Evolutionary conservation across 129 eudicot species (phyloP).

Genomic region (Flaveria sonorensis): DNA sequence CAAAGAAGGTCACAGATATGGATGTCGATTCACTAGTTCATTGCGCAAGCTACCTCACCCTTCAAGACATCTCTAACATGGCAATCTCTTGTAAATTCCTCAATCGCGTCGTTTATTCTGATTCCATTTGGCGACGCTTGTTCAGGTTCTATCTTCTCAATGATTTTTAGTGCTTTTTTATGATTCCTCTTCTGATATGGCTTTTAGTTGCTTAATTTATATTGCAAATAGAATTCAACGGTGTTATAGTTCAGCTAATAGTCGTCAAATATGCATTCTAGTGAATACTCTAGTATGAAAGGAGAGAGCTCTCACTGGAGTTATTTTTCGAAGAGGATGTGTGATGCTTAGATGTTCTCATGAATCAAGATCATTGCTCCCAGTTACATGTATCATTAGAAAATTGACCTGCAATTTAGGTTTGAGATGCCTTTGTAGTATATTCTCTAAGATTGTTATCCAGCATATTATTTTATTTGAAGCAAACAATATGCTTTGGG

Average conservation of each 20-base stretch:
- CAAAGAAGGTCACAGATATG: conserved; percentile 55
- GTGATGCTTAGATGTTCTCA: no score
- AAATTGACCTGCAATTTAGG: no score
- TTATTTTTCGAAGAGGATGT: no score
- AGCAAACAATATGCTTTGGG: background rate
- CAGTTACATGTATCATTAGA: no score
- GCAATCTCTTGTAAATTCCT: conserved; percentile 70
- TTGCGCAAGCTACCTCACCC: conserved; percentile 57
- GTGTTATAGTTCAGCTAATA: background rate
- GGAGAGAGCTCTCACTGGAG: background rate
- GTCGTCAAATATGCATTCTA: background rate
- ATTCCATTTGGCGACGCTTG: conserved; percentile 66
- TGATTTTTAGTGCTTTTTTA: background rate
- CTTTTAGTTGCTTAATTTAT: background rate
- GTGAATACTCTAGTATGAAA: background rate
- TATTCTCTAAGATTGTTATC: background rate
- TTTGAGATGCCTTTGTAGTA: background rate
- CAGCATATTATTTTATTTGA: background rate
- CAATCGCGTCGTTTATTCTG: conserved; percentile 58
- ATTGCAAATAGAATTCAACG: background rate
- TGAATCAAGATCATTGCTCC: no score
- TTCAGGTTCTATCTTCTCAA: conserved; percentile 51
- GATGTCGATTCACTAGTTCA: conserved; percentile 56
- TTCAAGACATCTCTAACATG: conserved; percentile 59
- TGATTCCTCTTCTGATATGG: background rate